Percentiles rank a stretch among this genome's conserved stretches.
Evolutionary conservation across 768 basidiomycete genomes (phyloP).

Genomic region (Fomitopsis pulvina): DNA sequence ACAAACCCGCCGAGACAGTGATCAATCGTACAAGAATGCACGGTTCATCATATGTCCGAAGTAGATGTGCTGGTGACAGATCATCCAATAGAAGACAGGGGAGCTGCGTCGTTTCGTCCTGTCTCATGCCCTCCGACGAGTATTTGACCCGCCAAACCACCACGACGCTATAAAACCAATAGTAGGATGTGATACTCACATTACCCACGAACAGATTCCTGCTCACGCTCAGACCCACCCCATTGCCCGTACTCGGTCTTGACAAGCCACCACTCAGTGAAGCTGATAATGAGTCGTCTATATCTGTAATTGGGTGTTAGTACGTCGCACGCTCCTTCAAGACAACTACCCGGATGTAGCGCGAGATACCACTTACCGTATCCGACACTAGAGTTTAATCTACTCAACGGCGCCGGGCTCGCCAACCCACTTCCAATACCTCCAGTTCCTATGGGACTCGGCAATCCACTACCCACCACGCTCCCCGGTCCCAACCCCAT

Average conservation of each 20-base stretch:
- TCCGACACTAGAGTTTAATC: slow-evolving; percentile 7
- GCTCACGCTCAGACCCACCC: slow-evolving; percentile 21
- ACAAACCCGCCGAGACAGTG: too few species aligned
- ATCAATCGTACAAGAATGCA: too few species aligned
- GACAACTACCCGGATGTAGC: too few species aligned
- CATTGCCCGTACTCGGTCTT: slow-evolving; percentile 6
- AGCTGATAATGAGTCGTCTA: slow-evolving; percentile 13
- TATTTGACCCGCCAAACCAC: too few species aligned
- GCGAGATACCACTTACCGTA: not conserved
- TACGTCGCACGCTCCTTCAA: too few species aligned
- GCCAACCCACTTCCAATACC: not conserved
- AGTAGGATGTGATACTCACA: slow-evolving; percentile 40
- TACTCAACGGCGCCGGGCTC: slow-evolving; percentile 6
- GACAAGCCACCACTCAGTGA: slow-evolving; percentile 4
- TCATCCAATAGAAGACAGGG: too few species aligned
- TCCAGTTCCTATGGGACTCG: not conserved
- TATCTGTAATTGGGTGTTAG: too few species aligned
- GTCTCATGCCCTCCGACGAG: too few species aligned
- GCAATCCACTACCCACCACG: not conserved
- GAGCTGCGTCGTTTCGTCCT: too few species aligned
- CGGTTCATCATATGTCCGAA: too few species aligned
- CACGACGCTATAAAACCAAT: too few species aligned
- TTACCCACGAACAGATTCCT: slow-evolving; percentile 85
- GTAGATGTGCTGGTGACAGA: too few species aligned
- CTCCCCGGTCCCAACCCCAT: not conserved